phyloP scores from a whole-genome alignment of 2,329 filamentous ascomycete species.

The Hymenoscyphus linearis region DNA sequence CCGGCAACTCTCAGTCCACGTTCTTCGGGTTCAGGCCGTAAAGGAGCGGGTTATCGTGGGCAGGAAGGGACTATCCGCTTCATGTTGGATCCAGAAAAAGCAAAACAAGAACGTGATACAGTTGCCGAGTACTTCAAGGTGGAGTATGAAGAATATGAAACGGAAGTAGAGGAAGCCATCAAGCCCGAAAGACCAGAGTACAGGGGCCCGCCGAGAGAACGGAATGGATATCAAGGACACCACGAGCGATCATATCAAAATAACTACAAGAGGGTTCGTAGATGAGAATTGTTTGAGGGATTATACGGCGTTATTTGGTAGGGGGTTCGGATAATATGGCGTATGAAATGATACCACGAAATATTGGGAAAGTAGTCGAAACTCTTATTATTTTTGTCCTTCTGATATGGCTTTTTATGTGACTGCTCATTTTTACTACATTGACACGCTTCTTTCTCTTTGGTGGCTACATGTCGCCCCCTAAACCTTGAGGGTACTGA shows the following conservation, averaged over 20 bases:
- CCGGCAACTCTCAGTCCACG: constrained; percentile 30
- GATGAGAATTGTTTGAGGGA: not conserved
- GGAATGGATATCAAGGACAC: constrained; percentile 5
- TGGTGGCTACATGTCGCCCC: not conserved
- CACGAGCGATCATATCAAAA: constrained; percentile 9
- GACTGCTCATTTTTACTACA: not conserved
- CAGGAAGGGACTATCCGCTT: constrained; percentile 79
- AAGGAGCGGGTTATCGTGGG: constrained; percentile 28
- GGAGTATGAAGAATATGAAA: constrained; percentile 70
- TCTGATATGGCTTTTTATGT: not conserved
- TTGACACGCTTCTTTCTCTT: not conserved
- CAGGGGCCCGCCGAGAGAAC: constrained; percentile 1
- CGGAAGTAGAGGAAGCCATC: constrained; percentile 65
- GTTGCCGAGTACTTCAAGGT: constrained; percentile 66
- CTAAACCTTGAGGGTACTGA: not conserved
- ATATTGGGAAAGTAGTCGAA: not conserved
- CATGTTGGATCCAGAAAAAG: constrained; percentile 76
- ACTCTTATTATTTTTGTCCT: not conserved
- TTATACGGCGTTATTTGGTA: not conserved
- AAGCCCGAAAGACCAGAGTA: constrained; percentile 17
- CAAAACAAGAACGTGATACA: constrained; percentile 62
- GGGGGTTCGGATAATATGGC: constrained; percentile 2
- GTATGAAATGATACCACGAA: constrained; percentile 5
- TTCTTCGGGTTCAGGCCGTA: constrained; percentile 27
- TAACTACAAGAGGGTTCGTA: constrained; percentile 6